These are phyloP conservation scores for Apophysomyces ossiformis DNA, from an alignment of 371 early-diverging fungal species.

Conservation along the genomic window DNA sequence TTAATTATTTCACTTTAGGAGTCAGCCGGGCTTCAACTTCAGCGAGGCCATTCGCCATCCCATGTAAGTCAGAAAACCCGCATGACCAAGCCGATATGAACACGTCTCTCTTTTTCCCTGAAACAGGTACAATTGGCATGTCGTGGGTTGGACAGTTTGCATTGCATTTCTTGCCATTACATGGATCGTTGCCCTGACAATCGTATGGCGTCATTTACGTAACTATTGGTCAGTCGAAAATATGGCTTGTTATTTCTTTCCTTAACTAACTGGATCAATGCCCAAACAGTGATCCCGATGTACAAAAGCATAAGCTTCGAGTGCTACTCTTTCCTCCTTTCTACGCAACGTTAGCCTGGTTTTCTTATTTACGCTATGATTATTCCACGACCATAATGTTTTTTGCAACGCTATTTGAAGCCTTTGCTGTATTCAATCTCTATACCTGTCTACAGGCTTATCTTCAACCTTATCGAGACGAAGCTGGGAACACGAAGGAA, in stretches of 20 bases:
- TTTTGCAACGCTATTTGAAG: slow-evolving; percentile 52
- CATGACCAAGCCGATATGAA: not conserved
- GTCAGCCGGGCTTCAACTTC: slow-evolving; percentile 47
- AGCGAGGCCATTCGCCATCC: slow-evolving; percentile 44
- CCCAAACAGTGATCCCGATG: slow-evolving; percentile 34
- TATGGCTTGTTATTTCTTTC: not conserved
- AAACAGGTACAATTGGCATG: slow-evolving; percentile 45
- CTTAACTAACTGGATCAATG: not conserved
- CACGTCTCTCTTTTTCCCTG: not conserved
- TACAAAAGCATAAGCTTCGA: slow-evolving; percentile 54
- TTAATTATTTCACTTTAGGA: slow-evolving; percentile 14
- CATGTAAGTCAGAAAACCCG: slow-evolving; percentile 22
- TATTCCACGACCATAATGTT: slow-evolving; percentile 54
- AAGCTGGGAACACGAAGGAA: slow-evolving; percentile 38
- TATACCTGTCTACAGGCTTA: slow-evolving; percentile 50
- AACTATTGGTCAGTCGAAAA: slow-evolving; percentile 41
- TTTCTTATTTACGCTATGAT: slow-evolving; percentile 52
- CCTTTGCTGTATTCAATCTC: slow-evolving; percentile 55
- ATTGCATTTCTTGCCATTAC: slow-evolving; percentile 37
- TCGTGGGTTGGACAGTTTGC: slow-evolving; percentile 52
- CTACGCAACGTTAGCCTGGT: slow-evolving; percentile 51
- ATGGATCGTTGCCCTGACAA: slow-evolving; percentile 35
- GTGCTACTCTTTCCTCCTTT: slow-evolving; percentile 53
- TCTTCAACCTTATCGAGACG: slow-evolving; percentile 44
- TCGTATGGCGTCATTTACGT: slow-evolving; percentile 40